Conservation (phyloP, 495 filamentous ascomycete genomes). For the Penicillium paxilli region DNA sequence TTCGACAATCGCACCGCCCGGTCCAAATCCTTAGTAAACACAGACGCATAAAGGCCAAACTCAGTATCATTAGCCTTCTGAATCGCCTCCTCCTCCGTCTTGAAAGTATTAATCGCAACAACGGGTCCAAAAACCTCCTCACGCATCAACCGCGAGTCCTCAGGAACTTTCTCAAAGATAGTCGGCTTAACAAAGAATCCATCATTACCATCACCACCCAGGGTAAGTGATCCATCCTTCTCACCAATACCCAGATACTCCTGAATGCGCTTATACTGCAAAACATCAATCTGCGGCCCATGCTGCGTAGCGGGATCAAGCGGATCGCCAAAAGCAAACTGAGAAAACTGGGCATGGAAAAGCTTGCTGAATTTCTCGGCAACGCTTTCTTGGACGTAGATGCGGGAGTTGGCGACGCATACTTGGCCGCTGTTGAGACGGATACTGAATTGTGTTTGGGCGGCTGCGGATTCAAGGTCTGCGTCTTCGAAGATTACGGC, state of each 20-base stretch:
- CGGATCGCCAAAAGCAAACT: constrained; percentile 72
- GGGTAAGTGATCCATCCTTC: constrained; percentile 68
- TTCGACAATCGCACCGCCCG: constrained; percentile 36
- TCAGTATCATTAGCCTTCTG: constrained; percentile 77
- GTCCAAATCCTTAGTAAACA: constrained; percentile 80
- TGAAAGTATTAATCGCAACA: constrained; percentile 76
- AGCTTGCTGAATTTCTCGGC: constrained; percentile 72
- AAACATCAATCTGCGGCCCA: constrained; percentile 81
- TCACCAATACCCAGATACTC: constrained; percentile 73
- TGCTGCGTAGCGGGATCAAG: constrained; percentile 72
- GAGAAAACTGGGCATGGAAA: constrained; percentile 67
- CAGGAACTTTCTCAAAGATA: constrained; percentile 66
- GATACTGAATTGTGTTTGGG: constrained; percentile 74
- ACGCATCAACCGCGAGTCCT: constrained; percentile 60
- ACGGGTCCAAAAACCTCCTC: constrained; percentile 90
- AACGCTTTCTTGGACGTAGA: constrained; percentile 79
- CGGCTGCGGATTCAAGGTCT: constrained; percentile 79
- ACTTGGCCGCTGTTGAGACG: constrained; percentile 81
- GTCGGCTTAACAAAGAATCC: constrained; percentile 71
- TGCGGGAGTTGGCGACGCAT: constrained; percentile 84
- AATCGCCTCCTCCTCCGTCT: constrained; percentile 78
- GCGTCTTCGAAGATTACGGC: constrained; percentile 87
- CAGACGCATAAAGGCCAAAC: constrained; percentile 78
- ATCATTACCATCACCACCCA: constrained; percentile 65
- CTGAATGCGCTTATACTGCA: constrained; percentile 79